A percentile compares a stretch with the other conserved stretches of the same genome.
Conservation (phyloP, 768 basidiomycete species). For the Lactifluus rugatus region DNA sequence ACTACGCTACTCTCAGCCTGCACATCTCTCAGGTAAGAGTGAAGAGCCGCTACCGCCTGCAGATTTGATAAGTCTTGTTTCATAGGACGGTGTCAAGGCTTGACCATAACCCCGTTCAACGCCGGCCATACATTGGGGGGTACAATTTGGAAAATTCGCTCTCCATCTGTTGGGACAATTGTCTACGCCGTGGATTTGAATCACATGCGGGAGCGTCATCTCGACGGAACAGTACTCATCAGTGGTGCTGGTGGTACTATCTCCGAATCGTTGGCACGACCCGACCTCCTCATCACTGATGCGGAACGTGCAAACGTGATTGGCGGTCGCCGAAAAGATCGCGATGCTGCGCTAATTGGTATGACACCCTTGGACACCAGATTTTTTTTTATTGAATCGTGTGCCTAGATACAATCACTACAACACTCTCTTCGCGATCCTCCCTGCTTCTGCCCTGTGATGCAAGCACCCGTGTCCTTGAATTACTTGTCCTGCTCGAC, state of each 20-base stretch:
- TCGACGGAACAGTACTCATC: conserved; percentile 87
- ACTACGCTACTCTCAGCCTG: conserved; percentile 90
- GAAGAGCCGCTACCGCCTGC: too few relatives aligned
- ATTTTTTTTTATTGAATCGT: conserved; percentile 3
- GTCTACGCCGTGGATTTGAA: conserved; percentile 93
- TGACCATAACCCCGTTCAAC: conserved; percentile 91
- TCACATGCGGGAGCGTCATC: conserved; percentile 90
- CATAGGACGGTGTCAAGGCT: conserved; percentile 74
- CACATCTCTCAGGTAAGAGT: conserved; percentile 74
- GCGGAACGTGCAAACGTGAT: conserved; percentile 76
- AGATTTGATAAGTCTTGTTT: not conserved
- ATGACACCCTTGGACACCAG: conserved; percentile 5
- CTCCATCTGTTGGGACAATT: conserved; percentile 91
- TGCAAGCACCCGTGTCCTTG: conserved; percentile 87
- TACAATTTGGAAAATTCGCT: conserved; percentile 98
- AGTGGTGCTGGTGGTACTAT: conserved; percentile 64
- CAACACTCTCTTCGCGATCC: conserved; percentile 68
- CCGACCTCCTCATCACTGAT: conserved; percentile 90
- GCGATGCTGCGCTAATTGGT: conserved; percentile 86
- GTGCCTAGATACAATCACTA: conserved; percentile 70
- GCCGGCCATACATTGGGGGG: conserved; percentile 94
- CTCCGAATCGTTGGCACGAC: conserved; percentile 78
- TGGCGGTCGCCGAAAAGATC: conserved; percentile 80
- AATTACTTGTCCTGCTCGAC: conserved; percentile 90
- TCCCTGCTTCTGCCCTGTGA: conserved; percentile 90